These are phyloP conservation scores for Cicer cuneatum DNA, from an alignment of 306 rosid genomes.

Conservation along the genomic window DNA sequence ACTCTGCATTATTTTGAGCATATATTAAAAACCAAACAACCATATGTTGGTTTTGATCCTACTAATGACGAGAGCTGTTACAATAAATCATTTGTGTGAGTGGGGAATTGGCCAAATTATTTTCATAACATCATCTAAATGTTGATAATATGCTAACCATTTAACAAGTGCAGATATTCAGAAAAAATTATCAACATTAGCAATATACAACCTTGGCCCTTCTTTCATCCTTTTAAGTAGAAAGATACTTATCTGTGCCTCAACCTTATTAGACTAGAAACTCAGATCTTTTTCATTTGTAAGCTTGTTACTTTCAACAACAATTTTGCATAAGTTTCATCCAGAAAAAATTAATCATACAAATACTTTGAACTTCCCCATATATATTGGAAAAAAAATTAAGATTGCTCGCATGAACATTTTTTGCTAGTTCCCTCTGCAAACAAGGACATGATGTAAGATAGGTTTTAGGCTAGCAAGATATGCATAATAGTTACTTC, in stretches of 20 bases:
- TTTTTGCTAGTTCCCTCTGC: background rate
- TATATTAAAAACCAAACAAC: constrained; percentile 37
- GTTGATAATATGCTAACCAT: background rate
- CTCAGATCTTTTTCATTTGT: constrained; percentile 9
- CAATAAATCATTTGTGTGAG: constrained; percentile 16
- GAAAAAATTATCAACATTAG: background rate
- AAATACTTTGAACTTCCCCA: background rate
- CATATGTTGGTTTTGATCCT: constrained; percentile 37
- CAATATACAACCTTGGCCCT: constrained; percentile 1
- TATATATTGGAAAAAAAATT: background rate
- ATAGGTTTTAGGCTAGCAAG: constrained; percentile 5
- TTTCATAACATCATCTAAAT: constrained; percentile 15
- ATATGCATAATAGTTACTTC: constrained; percentile 24
- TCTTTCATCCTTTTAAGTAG: constrained; percentile 28
- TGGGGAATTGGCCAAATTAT: constrained; percentile 24
- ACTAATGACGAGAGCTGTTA: constrained; percentile 26
- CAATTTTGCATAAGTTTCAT: constrained; percentile 21
- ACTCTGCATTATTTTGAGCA: constrained; percentile 61
- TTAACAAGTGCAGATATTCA: constrained; percentile 10
- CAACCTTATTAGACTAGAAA: constrained; percentile 29
- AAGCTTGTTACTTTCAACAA: constrained; percentile 23
- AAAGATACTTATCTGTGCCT: constrained; percentile 11
- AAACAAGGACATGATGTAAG: constrained; percentile 1
- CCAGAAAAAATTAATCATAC: background rate
- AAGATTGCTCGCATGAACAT: background rate